These are phyloP conservation scores for Trifolium fragiferum DNA, from an alignment of 306 rosid species.

Conservation along the genomic window DNA sequence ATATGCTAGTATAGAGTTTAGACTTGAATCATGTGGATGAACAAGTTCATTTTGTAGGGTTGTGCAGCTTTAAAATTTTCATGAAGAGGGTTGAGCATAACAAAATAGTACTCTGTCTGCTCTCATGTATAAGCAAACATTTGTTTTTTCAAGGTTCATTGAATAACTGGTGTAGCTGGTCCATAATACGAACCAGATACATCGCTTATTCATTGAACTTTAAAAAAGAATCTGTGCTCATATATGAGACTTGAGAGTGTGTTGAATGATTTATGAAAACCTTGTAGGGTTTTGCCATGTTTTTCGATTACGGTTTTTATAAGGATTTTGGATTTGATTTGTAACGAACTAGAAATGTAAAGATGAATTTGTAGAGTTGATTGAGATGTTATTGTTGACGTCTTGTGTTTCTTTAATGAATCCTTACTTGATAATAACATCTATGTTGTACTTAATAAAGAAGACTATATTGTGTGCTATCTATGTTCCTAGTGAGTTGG, in stretches of 20 bases:
- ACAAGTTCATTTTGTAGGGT: background rate
- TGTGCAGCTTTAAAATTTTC: conserved; percentile 1
- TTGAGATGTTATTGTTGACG: background rate
- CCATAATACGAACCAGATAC: too few relatives aligned
- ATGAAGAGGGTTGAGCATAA: conserved; percentile 27
- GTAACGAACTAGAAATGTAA: background rate
- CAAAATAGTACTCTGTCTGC: background rate
- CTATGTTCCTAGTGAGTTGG: background rate
- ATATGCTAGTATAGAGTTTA: background rate
- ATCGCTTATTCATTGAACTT: too few relatives aligned
- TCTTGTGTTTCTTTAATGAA: conserved; percentile 20
- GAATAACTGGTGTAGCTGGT: too few relatives aligned
- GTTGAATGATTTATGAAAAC: background rate
- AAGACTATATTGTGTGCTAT: conserved; percentile 25
- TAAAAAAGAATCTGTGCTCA: too few relatives aligned
- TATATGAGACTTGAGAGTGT: too few relatives aligned
- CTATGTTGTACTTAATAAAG: conserved; percentile 10
- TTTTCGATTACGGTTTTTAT: background rate
- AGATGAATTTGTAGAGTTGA: conserved; percentile 13
- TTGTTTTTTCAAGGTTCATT: too few relatives aligned
- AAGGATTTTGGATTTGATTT: conserved; percentile 31
- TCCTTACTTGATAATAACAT: conserved; percentile 3
- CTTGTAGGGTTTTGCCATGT: background rate
- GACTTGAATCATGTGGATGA: conserved; percentile 17
- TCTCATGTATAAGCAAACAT: too few relatives aligned